Evolutionary conservation across 2,329 filamentous ascomycete genomes (phyloP).

Genomic region (Fonsecaea nubica): DNA sequence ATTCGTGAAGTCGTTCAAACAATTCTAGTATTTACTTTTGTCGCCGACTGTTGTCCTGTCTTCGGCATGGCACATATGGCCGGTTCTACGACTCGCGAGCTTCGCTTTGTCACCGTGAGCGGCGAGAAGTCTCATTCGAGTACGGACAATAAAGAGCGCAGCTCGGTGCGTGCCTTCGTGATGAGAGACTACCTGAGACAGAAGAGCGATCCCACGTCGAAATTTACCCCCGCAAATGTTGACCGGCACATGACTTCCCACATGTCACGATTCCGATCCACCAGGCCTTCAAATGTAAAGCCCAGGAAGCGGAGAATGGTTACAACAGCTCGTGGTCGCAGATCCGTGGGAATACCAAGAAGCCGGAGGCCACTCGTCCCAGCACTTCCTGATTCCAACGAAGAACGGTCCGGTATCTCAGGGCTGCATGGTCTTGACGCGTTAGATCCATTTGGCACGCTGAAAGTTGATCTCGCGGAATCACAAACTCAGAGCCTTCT

Average conservation of each 20-base stretch:
- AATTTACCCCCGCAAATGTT: conserved; percentile 28
- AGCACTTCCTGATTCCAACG: conserved; percentile 3
- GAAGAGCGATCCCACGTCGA: conserved; percentile 26
- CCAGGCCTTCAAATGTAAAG: conserved; percentile 6
- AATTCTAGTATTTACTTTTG: background rate
- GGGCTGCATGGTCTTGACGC: conserved; percentile 26
- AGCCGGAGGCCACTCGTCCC: conserved; percentile 13
- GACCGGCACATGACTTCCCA: conserved; percentile 22
- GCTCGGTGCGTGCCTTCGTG: conserved; percentile 27
- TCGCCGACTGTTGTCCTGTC: background rate
- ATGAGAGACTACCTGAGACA: conserved; percentile 30
- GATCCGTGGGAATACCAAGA: background rate
- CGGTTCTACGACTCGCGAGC: conserved; percentile 14
- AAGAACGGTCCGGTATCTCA: background rate
- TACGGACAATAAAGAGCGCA: conserved; percentile 21
- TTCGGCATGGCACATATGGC: background rate
- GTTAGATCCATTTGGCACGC: conserved; percentile 23
- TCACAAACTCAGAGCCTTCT: conserved; percentile 24
- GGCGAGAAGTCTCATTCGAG: conserved; percentile 12
- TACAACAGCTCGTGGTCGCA: conserved; percentile 4
- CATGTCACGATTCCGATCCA: conserved; percentile 28
- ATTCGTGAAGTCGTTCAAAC: background rate
- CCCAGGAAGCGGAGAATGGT: conserved; percentile 9
- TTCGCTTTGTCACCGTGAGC: conserved; percentile 27
- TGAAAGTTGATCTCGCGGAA: conserved; percentile 23